Evolutionary conservation across 176 grass and related monocot species (phyloP).

Genomic region (Poa annua): DNA sequence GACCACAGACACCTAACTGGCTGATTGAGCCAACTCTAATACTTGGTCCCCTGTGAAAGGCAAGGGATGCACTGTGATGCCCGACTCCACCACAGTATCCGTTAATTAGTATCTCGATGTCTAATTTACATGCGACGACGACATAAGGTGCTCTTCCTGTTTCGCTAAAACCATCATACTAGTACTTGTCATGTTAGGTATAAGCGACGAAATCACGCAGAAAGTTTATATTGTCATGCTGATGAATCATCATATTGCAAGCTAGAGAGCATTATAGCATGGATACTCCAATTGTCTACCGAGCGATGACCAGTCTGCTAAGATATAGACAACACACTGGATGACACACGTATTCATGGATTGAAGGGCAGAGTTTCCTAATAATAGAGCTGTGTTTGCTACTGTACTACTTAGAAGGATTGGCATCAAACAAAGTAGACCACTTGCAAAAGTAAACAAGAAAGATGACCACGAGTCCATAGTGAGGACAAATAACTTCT

Average conservation of each 20-base stretch:
- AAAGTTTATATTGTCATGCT: neutral
- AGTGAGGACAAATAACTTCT: neutral
- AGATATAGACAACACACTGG: constrained; percentile 15
- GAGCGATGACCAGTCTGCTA: neutral
- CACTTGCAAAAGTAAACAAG: constrained; percentile 28
- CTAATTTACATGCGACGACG: neutral
- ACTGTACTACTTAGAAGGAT: constrained; percentile 28
- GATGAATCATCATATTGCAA: neutral
- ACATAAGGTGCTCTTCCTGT: neutral
- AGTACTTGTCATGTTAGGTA: neutral
- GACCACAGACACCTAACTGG: constrained; percentile 47
- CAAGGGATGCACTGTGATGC: constrained; percentile 22
- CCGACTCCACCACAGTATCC: constrained; percentile 35
- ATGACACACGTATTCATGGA: constrained; percentile 15
- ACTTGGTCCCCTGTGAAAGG: constrained; percentile 31
- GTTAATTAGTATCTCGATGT: neutral
- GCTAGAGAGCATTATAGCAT: neutral
- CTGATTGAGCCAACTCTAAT: constrained; percentile 35
- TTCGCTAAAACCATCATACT: neutral
- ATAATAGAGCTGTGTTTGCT: constrained; percentile 15
- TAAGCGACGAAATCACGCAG: neutral
- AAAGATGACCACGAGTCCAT: neutral
- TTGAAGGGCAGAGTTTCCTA: neutral
- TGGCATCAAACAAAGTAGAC: neutral
- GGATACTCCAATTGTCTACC: neutral